A percentile compares a stretch with the other conserved stretches of the same genome.
Conservation (phyloP, 805 yeast species). For the Torulaspora indica region DNA sequence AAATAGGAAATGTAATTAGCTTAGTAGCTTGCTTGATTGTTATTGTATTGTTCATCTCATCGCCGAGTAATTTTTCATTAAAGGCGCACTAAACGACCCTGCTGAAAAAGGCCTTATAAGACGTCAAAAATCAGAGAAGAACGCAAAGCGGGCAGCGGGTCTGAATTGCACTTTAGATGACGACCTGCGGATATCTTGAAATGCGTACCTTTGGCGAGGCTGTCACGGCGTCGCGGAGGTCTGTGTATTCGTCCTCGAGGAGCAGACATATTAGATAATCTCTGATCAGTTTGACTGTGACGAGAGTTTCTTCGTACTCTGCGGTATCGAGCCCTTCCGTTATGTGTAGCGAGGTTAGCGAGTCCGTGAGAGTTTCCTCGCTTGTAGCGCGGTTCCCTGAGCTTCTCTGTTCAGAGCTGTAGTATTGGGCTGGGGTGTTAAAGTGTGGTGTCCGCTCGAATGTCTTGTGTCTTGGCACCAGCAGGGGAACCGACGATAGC, state of each 20-base stretch:
- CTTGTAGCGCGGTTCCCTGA: conserved; percentile 1
- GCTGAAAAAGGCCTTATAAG: not conserved
- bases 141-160: not conserved
- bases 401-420: conserved; percentile 25
- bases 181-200: conserved; percentile 14
- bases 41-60: not conserved
- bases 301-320: conserved; percentile 17
- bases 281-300: conserved; percentile 23
- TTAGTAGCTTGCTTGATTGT: not conserved
- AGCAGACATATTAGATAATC: conserved; percentile 32
- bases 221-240: not conserved
- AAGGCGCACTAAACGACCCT: conserved; percentile 2
- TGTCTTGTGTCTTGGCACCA: conserved; percentile 12
- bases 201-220: conserved; percentile 1
- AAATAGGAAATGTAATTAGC: conserved; percentile 3
- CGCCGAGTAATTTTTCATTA: conserved; percentile 6
- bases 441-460: conserved; percentile 13
- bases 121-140: too few relatives aligned
- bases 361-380: not conserved
- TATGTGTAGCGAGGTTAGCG: not conserved
- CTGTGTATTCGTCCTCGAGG: conserved; percentile 27
- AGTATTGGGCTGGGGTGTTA: conserved; percentile 11
- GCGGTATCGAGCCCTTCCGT: conserved; percentile 7
- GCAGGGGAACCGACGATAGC: conserved; percentile 17
- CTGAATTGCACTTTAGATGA: too few relatives aligned